Conservation (phyloP, 805 yeast genomes). For the Wickerhamiella kurtzmanii region DNA sequence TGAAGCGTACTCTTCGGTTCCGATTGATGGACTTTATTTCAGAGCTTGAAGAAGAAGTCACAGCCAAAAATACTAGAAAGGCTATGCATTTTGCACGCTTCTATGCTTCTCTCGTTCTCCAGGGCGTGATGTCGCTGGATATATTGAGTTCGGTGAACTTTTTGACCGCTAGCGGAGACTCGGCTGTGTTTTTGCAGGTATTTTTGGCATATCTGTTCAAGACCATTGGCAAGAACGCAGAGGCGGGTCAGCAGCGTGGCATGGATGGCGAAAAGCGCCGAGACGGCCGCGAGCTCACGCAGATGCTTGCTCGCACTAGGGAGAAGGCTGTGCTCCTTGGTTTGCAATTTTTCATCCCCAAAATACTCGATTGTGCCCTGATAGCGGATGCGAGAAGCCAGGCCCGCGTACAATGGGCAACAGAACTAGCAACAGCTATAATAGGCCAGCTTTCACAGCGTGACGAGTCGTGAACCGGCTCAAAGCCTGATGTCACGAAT, state of each 20-base stretch:
- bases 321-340: slow-evolving; percentile 54
- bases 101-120: slow-evolving; percentile 62
- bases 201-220: slow-evolving; percentile 56
- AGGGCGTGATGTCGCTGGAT: slow-evolving; percentile 61
- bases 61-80: slow-evolving; percentile 31
- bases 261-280: slow-evolving; percentile 24
- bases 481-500: no score
- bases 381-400: slow-evolving; percentile 39
- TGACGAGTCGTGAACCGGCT: no score
- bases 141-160: slow-evolving; percentile 62
- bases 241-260: slow-evolving; percentile 13
- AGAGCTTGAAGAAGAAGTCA: slow-evolving; percentile 51
- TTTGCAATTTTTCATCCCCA: slow-evolving; percentile 44
- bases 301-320: slow-evolving; percentile 39
- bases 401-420: slow-evolving; percentile 56
- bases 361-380: slow-evolving; percentile 29
- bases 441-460: slow-evolving; percentile 10
- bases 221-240: slow-evolving; percentile 34
- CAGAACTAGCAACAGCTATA: slow-evolving; percentile 11
- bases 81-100: slow-evolving; percentile 66
- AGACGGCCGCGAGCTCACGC: slow-evolving; percentile 38
- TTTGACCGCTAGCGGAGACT: slow-evolving; percentile 47
- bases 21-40: slow-evolving; percentile 75
- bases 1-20: slow-evolving; percentile 78
- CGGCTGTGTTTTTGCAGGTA: slow-evolving; percentile 58